Base-by-base conservation (phyloP, 768 basidiomycete species). In the Russula vinacea region DNA sequence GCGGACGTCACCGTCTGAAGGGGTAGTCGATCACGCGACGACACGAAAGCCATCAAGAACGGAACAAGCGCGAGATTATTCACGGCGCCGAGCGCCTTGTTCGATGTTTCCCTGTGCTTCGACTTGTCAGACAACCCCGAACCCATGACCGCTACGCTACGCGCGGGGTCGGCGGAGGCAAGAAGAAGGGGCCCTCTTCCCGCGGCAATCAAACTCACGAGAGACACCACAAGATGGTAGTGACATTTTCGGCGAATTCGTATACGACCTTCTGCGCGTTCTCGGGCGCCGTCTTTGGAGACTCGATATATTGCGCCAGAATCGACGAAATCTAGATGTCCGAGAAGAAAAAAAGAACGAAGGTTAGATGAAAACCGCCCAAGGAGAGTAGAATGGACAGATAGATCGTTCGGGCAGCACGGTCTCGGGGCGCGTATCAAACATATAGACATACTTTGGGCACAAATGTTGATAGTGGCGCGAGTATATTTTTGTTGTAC, bases 401-500 rank as follows among this genome's bases (percentile, higher is more conserved):
- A 54, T 37, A 3, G 33, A 39, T 55, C 29, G 19, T 45, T n/a
- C 40, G 10, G 26, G 40, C 14, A 32, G 14, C 16, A 14, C 8
- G 14, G 6, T n/a, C 14, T 16, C 0, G 11, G 29, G 26, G 19
- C 14, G 26, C 19, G 44, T 24, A 17, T 8, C 14, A 33, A 26
- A 32, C 3, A 19, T 29, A 19, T 16, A 17, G 7, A 49, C 26
- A 40, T 67, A 91, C 93, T 79, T 92, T 94, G 8, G 89, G 87
- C 19, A 94, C 80, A 70, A 92, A 90, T 0, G 82, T 80, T 69
- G 80, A 85, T 62, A 94, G 74, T 2, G 91, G 90, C 7, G 86
- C 81, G 56, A 97, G 78, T 51, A 97, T 87, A 69, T 91, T 92
- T 78, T 97, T 97, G 75, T 98, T 97, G 77, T 89, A 95, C 92